phyloP scores from a whole-genome alignment of 371 early-diverging fungal genomes.

The Rhizopus sp. region DNA sequence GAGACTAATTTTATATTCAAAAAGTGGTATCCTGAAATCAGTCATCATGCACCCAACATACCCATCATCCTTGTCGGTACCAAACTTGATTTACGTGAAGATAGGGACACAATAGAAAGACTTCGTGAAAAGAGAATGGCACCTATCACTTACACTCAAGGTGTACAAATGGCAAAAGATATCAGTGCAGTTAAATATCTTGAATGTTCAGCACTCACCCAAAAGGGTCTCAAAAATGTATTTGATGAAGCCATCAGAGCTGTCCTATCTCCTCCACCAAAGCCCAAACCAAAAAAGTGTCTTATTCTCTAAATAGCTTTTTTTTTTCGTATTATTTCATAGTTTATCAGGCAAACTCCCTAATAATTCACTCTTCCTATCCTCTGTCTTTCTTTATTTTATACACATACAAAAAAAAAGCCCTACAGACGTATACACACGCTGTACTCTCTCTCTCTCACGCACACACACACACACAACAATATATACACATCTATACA shows the following conservation, averaged over 20 bases:
- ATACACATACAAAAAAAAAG: too few relatives aligned
- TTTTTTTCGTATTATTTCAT: not conserved
- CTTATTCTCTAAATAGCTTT: constrained; percentile 57
- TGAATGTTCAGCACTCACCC: constrained; percentile 98
- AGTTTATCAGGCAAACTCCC: too few relatives aligned
- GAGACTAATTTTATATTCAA: not conserved
- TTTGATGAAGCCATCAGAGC: constrained; percentile 98
- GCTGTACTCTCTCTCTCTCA: not conserved
- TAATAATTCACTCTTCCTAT: too few relatives aligned
- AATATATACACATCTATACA: not conserved
- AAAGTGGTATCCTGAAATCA: constrained; percentile 97
- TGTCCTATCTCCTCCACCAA: constrained; percentile 75
- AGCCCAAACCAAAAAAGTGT: constrained; percentile 65
- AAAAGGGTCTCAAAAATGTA: constrained; percentile 96
- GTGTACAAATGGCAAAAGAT: constrained; percentile 89
- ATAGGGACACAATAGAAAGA: constrained; percentile 85
- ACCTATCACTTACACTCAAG: constrained; percentile 90
- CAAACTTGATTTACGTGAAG: constrained; percentile 97
- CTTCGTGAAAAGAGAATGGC: constrained; percentile 86
- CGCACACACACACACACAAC: not conserved
- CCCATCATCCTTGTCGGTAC: constrained; percentile 98
- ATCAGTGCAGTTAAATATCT: constrained; percentile 92
- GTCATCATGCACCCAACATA: constrained; percentile 92
- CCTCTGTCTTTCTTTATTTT: too few relatives aligned
- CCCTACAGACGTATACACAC: too few relatives aligned